These are phyloP conservation scores for Cercophora newfieldiana DNA, from an alignment of 495 filamentous ascomycete species.

Conservation along the genomic window DNA sequence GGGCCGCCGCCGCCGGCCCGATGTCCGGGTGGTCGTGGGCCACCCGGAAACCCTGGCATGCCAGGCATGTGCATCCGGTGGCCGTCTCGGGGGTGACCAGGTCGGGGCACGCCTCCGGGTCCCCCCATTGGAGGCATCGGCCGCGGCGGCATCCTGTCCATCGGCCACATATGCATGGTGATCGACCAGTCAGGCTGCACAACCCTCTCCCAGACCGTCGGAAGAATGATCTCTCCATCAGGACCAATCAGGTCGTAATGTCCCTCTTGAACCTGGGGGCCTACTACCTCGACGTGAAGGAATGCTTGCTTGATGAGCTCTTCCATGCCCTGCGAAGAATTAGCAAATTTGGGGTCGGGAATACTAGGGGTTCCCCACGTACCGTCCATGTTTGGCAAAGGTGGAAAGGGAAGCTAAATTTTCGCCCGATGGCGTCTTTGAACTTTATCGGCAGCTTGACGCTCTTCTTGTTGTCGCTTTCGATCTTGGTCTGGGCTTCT, in stretches of 20 bases:
- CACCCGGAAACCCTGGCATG: neutral
- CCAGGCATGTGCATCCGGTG: slow-evolving; percentile 3
- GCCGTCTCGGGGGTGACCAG: slow-evolving; percentile 10
- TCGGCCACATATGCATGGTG: slow-evolving; percentile 97
- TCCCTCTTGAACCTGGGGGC: slow-evolving; percentile 77
- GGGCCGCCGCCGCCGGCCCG: slow-evolving; percentile 13
- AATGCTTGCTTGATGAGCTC: slow-evolving; percentile 86
- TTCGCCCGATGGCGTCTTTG: slow-evolving; percentile 82
- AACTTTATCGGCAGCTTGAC: slow-evolving; percentile 67
- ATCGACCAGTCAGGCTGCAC: slow-evolving; percentile 86
- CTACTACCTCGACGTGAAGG: slow-evolving; percentile 77
- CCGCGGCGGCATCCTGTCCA: slow-evolving; percentile 48
- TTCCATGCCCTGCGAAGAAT: slow-evolving; percentile 67
- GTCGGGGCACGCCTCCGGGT: slow-evolving; percentile 13
- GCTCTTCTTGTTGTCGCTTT: slow-evolving; percentile 52
- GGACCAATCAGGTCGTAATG: slow-evolving; percentile 85
- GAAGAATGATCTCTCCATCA: slow-evolving; percentile 84
- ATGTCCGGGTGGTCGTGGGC: slow-evolving; percentile 19
- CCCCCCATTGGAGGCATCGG: slow-evolving; percentile 20
- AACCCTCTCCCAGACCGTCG: slow-evolving; percentile 82
- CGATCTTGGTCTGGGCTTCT: slow-evolving; percentile 52
- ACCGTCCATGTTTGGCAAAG: slow-evolving; percentile 80
- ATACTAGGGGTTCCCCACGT: slow-evolving; percentile 33
- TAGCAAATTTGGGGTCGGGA: neutral
- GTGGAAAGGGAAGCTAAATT: slow-evolving; percentile 83